phyloP scores from a whole-genome alignment of 495 filamentous ascomycete species.

The Penicillium macrosclerotiorum region DNA sequence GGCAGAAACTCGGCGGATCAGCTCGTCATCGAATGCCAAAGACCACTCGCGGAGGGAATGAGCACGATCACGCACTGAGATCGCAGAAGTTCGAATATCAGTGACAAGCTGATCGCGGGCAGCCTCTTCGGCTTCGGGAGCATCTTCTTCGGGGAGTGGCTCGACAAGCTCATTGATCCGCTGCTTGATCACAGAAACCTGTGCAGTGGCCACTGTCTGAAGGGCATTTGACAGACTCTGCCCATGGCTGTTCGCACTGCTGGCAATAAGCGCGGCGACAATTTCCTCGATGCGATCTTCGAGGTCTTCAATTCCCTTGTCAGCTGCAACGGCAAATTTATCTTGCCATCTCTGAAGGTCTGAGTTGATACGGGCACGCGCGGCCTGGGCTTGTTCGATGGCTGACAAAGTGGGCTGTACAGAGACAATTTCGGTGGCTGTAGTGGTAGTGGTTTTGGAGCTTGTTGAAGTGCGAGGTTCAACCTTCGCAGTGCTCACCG shows the following conservation, averaged over 20 bases:
- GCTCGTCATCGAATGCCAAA: constrained; percentile 67
- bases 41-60: constrained; percentile 80
- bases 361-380: constrained; percentile 65
- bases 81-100: constrained; percentile 69
- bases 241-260: constrained; percentile 63
- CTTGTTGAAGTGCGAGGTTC: constrained; percentile 20
- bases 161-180: constrained; percentile 63
- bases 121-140: constrained; percentile 51
- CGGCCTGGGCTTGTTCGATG: constrained; percentile 47
- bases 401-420: constrained; percentile 32
- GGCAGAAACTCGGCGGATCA: constrained; percentile 63
- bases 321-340: constrained; percentile 78
- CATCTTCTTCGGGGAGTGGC: constrained; percentile 49
- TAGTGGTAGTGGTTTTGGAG: constrained; percentile 25
- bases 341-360: constrained; percentile 82
- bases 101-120: constrained; percentile 61
- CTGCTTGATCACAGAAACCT: constrained; percentile 64
- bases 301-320: constrained; percentile 74
- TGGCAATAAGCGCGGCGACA: constrained; percentile 65
- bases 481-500: constrained; percentile 17
- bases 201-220: constrained; percentile 58
- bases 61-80: constrained; percentile 75
- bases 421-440: constrained; percentile 19
- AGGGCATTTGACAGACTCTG: constrained; percentile 66
- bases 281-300: constrained; percentile 73